Conservation (phyloP, 352 stramenopile genomes). For the Plasmopara viticola region DNA sequence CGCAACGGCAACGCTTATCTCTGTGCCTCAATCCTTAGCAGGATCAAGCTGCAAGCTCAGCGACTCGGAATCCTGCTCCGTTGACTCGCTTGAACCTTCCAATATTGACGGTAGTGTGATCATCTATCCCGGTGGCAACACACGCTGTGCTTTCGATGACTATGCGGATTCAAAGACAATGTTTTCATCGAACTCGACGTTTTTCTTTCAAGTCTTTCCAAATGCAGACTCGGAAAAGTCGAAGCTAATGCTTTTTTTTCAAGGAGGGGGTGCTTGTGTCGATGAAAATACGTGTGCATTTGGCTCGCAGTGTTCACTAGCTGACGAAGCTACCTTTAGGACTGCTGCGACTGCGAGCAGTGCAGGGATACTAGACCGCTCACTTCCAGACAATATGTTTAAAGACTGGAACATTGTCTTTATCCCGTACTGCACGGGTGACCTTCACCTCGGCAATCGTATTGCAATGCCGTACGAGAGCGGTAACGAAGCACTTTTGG, state of each 20-base stretch:
- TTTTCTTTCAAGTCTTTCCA: constrained; percentile 57
- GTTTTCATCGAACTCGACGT: constrained; percentile 42
- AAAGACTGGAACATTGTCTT: constrained; percentile 70
- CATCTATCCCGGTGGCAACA: constrained; percentile 43
- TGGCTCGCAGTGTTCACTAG: constrained; percentile 41
- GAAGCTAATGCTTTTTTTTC: constrained; percentile 61
- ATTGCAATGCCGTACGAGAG: constrained; percentile 18
- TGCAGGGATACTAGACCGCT: constrained; percentile 40
- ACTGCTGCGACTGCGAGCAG: constrained; percentile 31
- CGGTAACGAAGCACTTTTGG: constrained; percentile 28
- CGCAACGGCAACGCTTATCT: constrained; percentile 11
- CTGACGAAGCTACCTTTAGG: constrained; percentile 32
- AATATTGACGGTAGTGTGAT: constrained; percentile 28
- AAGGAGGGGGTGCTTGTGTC: constrained; percentile 51
- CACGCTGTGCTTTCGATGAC: constrained; percentile 46
- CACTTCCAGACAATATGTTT: constrained; percentile 49
- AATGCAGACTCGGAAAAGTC: constrained; percentile 32
- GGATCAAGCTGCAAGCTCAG: constrained; percentile 27
- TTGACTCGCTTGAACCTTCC: constrained; percentile 25
- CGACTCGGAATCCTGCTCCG: constrained; percentile 21
- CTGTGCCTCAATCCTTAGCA: constrained; percentile 3
- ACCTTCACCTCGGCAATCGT: constrained; percentile 53
- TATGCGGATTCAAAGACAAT: constrained; percentile 22
- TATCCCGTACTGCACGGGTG: constrained; percentile 66
- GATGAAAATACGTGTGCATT: constrained; percentile 56